phyloP scores from a whole-genome alignment of 768 basidiomycete genomes.

The Psilocybe sp. region DNA sequence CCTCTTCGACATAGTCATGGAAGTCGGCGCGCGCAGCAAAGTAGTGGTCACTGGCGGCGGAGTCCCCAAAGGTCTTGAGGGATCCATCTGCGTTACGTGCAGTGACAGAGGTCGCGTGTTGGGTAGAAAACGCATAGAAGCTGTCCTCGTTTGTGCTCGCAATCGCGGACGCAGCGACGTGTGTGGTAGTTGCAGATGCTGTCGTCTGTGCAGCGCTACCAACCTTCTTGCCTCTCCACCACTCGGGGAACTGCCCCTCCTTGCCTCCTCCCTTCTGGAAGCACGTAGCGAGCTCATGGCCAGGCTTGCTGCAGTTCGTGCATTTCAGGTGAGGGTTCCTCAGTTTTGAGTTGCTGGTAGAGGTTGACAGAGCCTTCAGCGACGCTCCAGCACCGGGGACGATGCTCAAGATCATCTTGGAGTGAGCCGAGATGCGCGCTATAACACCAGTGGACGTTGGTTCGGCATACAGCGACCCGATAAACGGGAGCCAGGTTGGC shows the following conservation, averaged over 20 bases:
- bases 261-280: constrained; percentile 32
- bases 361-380: not conserved
- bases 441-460: constrained; percentile 11
- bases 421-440: constrained; percentile 1
- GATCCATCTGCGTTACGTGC: too few relatives aligned
- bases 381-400: not conserved
- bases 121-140: not conserved
- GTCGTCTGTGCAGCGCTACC: too few relatives aligned
- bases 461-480: constrained; percentile 12
- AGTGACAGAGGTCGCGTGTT: not conserved
- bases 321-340: constrained; percentile 7
- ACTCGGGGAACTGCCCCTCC: constrained; percentile 28
- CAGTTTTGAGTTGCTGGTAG: not conserved
- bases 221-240: too few relatives aligned
- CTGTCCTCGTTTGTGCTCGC: not conserved
- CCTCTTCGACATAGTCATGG: constrained; percentile 5
- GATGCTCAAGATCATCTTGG: not conserved
- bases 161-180: not conserved
- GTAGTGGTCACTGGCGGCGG: constrained; percentile 21
- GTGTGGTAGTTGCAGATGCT: not conserved
- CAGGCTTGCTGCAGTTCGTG: constrained; percentile 17
- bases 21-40: constrained; percentile 16
- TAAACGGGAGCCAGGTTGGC: constrained; percentile 15
- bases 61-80: constrained; percentile 9
- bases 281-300: constrained; percentile 25